Percentiles rank a stretch among this genome's conserved stretches.
Evolutionary conservation across 2,329 filamentous ascomycete species (phyloP).

Genomic region (Hypoxylon sp.): DNA sequence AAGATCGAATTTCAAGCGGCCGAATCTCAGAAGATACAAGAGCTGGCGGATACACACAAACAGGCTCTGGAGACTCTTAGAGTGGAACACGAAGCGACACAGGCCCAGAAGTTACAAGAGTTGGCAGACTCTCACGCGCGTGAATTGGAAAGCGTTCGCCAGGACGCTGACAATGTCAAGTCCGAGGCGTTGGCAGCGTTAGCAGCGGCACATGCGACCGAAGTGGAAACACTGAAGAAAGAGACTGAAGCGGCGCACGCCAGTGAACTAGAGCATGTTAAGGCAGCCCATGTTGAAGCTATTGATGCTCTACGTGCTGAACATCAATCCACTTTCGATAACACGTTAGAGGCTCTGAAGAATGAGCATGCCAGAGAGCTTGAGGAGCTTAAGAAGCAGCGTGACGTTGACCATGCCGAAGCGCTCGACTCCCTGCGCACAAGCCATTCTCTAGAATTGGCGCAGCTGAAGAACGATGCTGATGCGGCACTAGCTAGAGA

Average conservation of each 20-base stretch:
- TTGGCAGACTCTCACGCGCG: constrained; percentile 35
- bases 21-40: constrained; percentile 35
- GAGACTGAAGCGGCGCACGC: constrained; percentile 8
- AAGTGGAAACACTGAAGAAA: constrained; percentile 21
- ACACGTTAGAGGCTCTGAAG: constrained; percentile 38
- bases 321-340: constrained; percentile 42
- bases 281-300: constrained; percentile 42
- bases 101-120: constrained; percentile 44
- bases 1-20: constrained; percentile 38
- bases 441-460: constrained; percentile 45
- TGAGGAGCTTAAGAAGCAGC: constrained; percentile 44
- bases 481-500: constrained; percentile 43
- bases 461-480: constrained; percentile 43
- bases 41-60: constrained; percentile 37
- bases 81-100: constrained; percentile 40
- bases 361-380: constrained; percentile 45
- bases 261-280: constrained; percentile 41
- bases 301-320: constrained; percentile 44
- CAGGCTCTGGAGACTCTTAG: constrained; percentile 45
- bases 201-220: constrained; percentile 23
- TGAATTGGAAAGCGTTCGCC: constrained; percentile 42
- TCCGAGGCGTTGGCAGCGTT: constrained; percentile 42
- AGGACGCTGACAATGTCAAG: constrained; percentile 37
- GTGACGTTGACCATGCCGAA: constrained; percentile 41
- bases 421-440: constrained; percentile 45